phyloP scores from a whole-genome alignment of 495 filamentous ascomycete species.

The Neurospora intermedia region DNA sequence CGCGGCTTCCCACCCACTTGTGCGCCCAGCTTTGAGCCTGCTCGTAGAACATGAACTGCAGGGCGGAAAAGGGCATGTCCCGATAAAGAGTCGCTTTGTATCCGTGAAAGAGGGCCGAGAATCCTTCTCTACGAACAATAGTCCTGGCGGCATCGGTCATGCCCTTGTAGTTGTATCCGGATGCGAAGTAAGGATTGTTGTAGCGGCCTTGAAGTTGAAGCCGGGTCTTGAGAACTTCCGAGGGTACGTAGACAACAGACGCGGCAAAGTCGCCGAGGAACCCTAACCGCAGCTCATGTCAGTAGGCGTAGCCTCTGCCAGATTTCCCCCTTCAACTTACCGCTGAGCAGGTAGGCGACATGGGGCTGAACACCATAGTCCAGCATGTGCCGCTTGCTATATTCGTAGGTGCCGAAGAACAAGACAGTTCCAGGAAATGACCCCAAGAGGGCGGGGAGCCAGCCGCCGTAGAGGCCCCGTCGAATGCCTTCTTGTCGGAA shows the following conservation, averaged over 20 bases:
- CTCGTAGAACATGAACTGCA: slow-evolving; percentile 98
- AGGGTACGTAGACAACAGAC: slow-evolving; percentile 86
- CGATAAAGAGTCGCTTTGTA: slow-evolving; percentile 92
- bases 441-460: slow-evolving; percentile 77
- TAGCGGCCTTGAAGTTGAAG: slow-evolving; percentile 88
- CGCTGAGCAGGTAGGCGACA: slow-evolving; percentile 74
- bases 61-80: slow-evolving; percentile 87
- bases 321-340: slow-evolving; percentile 28
- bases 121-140: slow-evolving; percentile 71
- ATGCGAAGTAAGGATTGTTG: slow-evolving; percentile 87
- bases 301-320: neutral
- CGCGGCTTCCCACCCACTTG: slow-evolving; percentile 51
- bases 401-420: slow-evolving; percentile 96
- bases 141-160: slow-evolving; percentile 71
- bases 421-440: slow-evolving; percentile 90
- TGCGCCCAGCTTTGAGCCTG: slow-evolving; percentile 77
- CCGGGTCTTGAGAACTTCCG: slow-evolving; percentile 91
- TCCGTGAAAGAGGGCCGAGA: slow-evolving; percentile 80
- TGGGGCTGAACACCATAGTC: slow-evolving; percentile 68
- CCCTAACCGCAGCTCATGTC: slow-evolving; percentile 37
- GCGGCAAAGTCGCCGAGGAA: slow-evolving; percentile 89
- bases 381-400: slow-evolving; percentile 80
- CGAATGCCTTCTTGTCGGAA: slow-evolving; percentile 82
- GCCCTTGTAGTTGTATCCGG: slow-evolving; percentile 86
- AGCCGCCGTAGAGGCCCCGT: slow-evolving; percentile 87